A percentile compares a stretch with the other conserved stretches of the same genome.
These are phyloP conservation scores for Piedraia hortae DNA, from an alignment of 2,329 filamentous ascomycete species.

Conservation along the genomic window DNA sequence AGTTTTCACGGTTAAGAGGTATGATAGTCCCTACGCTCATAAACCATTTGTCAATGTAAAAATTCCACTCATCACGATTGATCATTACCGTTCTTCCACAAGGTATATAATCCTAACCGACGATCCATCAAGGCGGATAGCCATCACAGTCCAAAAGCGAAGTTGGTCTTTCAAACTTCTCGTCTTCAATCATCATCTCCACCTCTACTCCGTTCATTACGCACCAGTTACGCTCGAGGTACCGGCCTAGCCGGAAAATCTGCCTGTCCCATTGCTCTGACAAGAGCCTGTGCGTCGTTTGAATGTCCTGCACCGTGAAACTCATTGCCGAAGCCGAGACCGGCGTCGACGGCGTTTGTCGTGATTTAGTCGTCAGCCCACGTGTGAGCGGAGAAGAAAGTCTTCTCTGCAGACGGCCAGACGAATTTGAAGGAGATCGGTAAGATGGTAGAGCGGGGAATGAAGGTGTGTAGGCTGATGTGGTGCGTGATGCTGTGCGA, in stretches of 20 bases:
- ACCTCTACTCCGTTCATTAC: slow-evolving; percentile 18
- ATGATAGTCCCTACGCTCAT: too few species aligned
- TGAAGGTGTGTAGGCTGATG: slow-evolving; percentile 9
- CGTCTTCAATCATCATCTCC: slow-evolving; percentile 19
- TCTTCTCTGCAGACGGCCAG: too few species aligned
- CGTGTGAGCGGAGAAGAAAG: too few species aligned
- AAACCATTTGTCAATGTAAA: too few species aligned
- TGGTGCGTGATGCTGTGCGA: slow-evolving; percentile 8
- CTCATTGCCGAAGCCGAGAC: slow-evolving; percentile 2
- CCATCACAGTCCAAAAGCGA: too few species aligned
- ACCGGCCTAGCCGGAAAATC: slow-evolving; percentile 19
- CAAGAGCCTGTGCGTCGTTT: slow-evolving; percentile 20
- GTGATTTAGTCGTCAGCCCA: too few species aligned
- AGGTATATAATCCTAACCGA: too few species aligned
- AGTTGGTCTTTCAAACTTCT: slow-evolving; percentile 19
- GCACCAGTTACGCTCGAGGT: slow-evolving; percentile 20
- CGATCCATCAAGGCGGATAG: too few species aligned
- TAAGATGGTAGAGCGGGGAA: slow-evolving; percentile 8
- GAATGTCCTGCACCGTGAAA: slow-evolving; percentile 22
- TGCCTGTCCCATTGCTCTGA: slow-evolving; percentile 24
- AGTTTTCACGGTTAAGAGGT: too few species aligned
- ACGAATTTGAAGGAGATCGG: slow-evolving; percentile 2
- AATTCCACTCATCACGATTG: too few species aligned
- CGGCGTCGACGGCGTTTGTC: too few species aligned
- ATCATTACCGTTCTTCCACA: too few species aligned